Conservation (phyloP, 495 filamentous ascomycete genomes). For the Lichina pygmaea region DNA sequence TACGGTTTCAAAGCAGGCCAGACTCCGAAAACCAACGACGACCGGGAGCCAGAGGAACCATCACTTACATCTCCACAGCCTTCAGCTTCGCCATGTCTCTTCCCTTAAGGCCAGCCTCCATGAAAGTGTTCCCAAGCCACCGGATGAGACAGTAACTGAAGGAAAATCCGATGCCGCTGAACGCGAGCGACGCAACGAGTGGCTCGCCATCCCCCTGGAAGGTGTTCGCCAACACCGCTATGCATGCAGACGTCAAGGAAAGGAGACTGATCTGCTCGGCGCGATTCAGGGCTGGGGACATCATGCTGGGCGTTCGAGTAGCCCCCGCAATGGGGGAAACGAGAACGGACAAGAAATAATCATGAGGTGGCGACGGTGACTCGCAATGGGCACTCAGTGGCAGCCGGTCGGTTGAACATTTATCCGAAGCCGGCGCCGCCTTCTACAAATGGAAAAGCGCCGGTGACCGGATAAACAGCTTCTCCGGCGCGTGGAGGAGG, state of each 20-base stretch:
- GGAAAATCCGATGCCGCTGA: constrained; percentile 63
- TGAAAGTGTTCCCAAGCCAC: constrained; percentile 85
- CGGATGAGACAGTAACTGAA: constrained; percentile 57
- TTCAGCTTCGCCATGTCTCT: constrained; percentile 66
- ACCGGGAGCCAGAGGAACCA: constrained; percentile 6
- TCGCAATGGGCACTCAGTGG: no score
- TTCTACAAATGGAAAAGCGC: no score
- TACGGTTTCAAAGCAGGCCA: not conserved
- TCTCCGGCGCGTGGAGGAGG: no score
- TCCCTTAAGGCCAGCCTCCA: constrained; percentile 72
- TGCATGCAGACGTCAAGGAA: constrained; percentile 36
- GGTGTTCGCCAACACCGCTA: constrained; percentile 54
- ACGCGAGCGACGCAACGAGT: constrained; percentile 61
- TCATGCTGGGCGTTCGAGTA: constrained; percentile 1
- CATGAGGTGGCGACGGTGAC: no score
- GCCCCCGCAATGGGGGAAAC: not conserved
- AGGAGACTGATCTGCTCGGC: constrained; percentile 46
- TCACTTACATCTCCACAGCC: constrained; percentile 41
- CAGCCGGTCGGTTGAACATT: no score
- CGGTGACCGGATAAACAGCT: no score
- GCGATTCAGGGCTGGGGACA: constrained; percentile 24
- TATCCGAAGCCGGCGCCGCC: no score
- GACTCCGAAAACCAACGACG: not conserved
- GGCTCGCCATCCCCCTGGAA: constrained; percentile 71
- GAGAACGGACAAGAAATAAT: no score